phyloP scores from a whole-genome alignment of 495 filamentous ascomycete species.

The Chlorociboria aeruginascens region DNA sequence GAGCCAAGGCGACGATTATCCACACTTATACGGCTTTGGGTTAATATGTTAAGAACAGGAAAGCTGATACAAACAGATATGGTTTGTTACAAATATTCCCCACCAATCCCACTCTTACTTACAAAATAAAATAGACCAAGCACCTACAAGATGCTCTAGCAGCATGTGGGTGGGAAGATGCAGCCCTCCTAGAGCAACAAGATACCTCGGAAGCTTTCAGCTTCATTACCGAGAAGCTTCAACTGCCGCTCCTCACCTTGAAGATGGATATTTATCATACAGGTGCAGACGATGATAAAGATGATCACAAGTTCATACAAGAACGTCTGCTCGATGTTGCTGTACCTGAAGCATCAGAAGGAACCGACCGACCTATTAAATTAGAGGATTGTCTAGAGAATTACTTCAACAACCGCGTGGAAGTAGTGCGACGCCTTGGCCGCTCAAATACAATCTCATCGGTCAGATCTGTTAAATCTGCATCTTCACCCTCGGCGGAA shows the following conservation, averaged over 20 bases:
- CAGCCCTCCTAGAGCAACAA: slow-evolving; percentile 63
- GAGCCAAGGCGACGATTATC: slow-evolving; percentile 61
- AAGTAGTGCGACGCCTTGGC: slow-evolving; percentile 59
- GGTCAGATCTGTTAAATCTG: background rate
- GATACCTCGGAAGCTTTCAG: slow-evolving; percentile 92
- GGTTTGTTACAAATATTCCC: slow-evolving; percentile 35
- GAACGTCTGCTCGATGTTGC: slow-evolving; percentile 88
- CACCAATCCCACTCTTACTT: background rate
- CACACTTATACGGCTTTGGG: slow-evolving; percentile 72
- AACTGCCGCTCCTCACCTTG: slow-evolving; percentile 77
- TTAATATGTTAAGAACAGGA: slow-evolving; percentile 79
- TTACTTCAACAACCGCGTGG: slow-evolving; percentile 91
- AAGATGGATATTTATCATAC: slow-evolving; percentile 94
- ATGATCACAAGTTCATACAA: slow-evolving; percentile 89
- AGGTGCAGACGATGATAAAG: slow-evolving; percentile 65
- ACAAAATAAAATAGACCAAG: slow-evolving; percentile 47
- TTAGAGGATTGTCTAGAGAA: slow-evolving; percentile 85
- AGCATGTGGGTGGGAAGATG: slow-evolving; percentile 88
- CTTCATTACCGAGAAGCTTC: slow-evolving; percentile 81
- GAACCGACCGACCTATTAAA: slow-evolving; percentile 47
- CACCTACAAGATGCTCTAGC: slow-evolving; percentile 71
- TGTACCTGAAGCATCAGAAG: slow-evolving; percentile 48
- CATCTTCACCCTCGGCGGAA: background rate
- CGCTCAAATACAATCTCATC: slow-evolving; percentile 15
- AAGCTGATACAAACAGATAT: slow-evolving; percentile 77